phyloP scores from a whole-genome alignment of 345 rosid genomes.

The Eucalyptus urophylla region DNA sequence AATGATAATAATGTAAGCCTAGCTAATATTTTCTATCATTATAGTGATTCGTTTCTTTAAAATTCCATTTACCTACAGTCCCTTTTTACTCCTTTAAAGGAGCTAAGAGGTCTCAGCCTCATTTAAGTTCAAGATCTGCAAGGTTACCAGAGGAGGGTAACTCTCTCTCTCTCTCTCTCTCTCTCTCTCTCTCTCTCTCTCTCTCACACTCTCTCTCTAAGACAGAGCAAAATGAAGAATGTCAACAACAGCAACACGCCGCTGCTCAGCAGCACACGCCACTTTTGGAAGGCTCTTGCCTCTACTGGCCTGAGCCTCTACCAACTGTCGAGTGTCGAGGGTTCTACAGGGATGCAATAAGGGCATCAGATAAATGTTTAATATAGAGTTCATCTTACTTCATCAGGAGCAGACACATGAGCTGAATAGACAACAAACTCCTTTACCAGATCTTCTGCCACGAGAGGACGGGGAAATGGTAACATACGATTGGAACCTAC shows the following conservation, averaged over 20 bases:
- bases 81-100: background rate
- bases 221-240: too few species aligned
- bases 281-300: background rate
- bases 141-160: conserved; percentile 31
- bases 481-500: background rate
- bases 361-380: background rate
- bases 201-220: too few species aligned
- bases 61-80: background rate
- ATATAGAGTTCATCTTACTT: background rate
- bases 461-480: background rate
- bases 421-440: background rate
- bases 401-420: background rate
- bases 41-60: background rate
- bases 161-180: too few species aligned
- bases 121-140: background rate
- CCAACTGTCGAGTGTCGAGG: background rate
- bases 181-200: too few species aligned
- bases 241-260: too few species aligned
- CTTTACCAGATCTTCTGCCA: background rate
- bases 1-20: background rate
- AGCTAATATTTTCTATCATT: background rate
- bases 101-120: background rate
- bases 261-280: background rate
- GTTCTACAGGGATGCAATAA: background rate
- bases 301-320: background rate